Percentiles rank a stretch among this genome's conserved stretches.
These are phyloP conservation scores for Melastoma candidum DNA, from an alignment of 441 rosid genomes.

Conservation along the genomic window DNA sequence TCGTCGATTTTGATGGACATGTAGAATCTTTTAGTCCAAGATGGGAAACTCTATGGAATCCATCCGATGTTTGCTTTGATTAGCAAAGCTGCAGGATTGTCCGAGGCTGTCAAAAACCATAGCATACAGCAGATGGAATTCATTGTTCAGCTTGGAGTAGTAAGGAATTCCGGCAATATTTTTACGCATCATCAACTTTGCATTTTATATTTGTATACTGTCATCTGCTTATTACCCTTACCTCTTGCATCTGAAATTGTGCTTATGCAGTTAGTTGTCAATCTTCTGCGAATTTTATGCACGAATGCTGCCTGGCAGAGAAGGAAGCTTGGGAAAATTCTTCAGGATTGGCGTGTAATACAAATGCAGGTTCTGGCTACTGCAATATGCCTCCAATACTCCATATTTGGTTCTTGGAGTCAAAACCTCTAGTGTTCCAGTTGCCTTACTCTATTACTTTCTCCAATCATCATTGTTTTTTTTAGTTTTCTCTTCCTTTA, in stretches of 20 bases:
- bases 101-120: constrained; percentile 56
- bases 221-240: constrained; percentile 5
- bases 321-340: constrained; percentile 90
- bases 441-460: neutral
- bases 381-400: constrained; percentile 3
- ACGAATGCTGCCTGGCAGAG: constrained; percentile 98
- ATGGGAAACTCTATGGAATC: constrained; percentile 89
- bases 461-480: constrained; percentile 2
- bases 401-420: neutral
- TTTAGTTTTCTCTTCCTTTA: neutral
- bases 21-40: constrained; percentile 93
- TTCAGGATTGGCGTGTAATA: constrained; percentile 92
- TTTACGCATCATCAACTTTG: too few relatives aligned
- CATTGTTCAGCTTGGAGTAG: constrained; percentile 72
- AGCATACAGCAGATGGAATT: constrained; percentile 65
- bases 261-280: constrained; percentile 69
- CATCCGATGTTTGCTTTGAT: constrained; percentile 63
- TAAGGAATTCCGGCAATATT: constrained; percentile 13
- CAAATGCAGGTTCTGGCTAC: constrained; percentile 50
- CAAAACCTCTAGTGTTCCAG: neutral
- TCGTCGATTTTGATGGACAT: constrained; percentile 5
- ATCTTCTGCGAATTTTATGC: constrained; percentile 83
- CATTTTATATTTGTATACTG: too few relatives aligned
- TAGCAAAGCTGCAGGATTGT: constrained; percentile 56
- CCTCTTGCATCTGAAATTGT: constrained; percentile 21